Percentiles rank a stretch among this genome's conserved stretches.
Evolutionary conservation across 306 rosid species (phyloP).

Genomic region (apple (Malus domestica)): ASM211411v1 NC_041795.1:25853001-25853500

Average conservation of each 20-base stretch:
- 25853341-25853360: conserved; percentile 63
- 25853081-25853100: conserved; percentile 55
- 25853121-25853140: conserved; percentile 56
- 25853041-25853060: conserved; percentile 65
- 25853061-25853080: conserved; percentile 85
- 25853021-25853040: conserved; percentile 70
- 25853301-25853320: conserved; percentile 27
- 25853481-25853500: too few species aligned
- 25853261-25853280: background rate
- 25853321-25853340: conserved; percentile 68
- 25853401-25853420: conserved; percentile 89
- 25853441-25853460: background rate
- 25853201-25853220: background rate
- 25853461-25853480: background rate
- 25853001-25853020: conserved; percentile 89
- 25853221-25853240: background rate
- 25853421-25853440: conserved; percentile 81
- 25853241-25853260: background rate
- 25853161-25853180: background rate
- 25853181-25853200: background rate
- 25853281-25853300: background rate
- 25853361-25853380: conserved; percentile 39
- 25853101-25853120: conserved; percentile 58
- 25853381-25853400: conserved; percentile 74
- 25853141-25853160: background rate